Conservation (phyloP, 495 filamentous ascomycete genomes). For the Penicillium antarcticum region DNA sequence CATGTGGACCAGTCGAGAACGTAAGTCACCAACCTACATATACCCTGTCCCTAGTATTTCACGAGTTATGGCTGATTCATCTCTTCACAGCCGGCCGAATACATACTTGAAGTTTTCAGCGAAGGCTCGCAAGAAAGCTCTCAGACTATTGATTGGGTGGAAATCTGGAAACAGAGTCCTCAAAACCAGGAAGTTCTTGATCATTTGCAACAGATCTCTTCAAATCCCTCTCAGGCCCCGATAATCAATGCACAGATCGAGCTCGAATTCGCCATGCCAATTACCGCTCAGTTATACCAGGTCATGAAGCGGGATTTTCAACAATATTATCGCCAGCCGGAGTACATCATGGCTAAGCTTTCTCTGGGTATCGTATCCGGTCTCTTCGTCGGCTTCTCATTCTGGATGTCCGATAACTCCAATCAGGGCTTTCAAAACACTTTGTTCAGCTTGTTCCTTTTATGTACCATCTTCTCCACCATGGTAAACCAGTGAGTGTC, state of each 20-base stretch:
- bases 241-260: constrained; percentile 15
- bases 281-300: background rate
- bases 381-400: constrained; percentile 21
- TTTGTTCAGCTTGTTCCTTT: constrained; percentile 12
- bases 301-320: background rate
- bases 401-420: constrained; percentile 11
- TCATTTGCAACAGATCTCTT: constrained; percentile 53
- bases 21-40: constrained; percentile 47
- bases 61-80: constrained; percentile 5
- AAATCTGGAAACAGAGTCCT: constrained; percentile 67
- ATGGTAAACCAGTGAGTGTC: constrained; percentile 4
- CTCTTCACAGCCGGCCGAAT: constrained; percentile 66
- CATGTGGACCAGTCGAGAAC: constrained; percentile 70
- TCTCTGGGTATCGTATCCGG: background rate
- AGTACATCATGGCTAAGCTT: background rate
- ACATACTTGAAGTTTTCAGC: constrained; percentile 81
- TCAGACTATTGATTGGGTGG: constrained; percentile 68
- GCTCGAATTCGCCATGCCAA: constrained; percentile 50
- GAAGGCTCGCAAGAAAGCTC: constrained; percentile 60
- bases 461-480: constrained; percentile 2
- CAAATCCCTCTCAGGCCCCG: constrained; percentile 52
- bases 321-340: constrained; percentile 1
- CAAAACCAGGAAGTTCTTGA: constrained; percentile 58
- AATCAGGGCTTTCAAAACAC: constrained; percentile 9
- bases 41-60: background rate